phyloP scores from a whole-genome alignment of 164 flowering plant genomes.

The Vitis amurensis region DNA sequence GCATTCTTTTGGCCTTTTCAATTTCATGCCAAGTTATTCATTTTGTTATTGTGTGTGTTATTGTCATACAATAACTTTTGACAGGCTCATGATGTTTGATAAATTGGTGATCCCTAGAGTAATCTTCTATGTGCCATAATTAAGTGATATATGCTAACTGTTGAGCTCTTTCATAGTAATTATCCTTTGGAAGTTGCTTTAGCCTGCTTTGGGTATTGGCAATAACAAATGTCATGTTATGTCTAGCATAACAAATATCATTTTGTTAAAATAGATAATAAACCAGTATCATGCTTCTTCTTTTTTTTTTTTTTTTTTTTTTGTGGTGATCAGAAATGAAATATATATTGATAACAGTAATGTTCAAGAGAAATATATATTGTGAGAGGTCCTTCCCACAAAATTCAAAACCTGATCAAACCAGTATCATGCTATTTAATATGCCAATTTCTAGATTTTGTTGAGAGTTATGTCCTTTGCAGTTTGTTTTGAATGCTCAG shows the following conservation, averaged over 20 bases:
- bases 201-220: neutral
- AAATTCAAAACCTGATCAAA: too few relatives aligned
- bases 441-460: too few relatives aligned
- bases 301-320: neutral
- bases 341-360: too few relatives aligned
- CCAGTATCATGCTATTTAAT: too few relatives aligned
- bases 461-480: too few relatives aligned
- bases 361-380: too few relatives aligned
- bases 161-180: constrained; percentile 78
- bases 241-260: too few relatives aligned
- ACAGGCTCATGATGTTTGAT: constrained; percentile 65
- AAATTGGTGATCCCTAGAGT: constrained; percentile 92
- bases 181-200: neutral
- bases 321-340: neutral
- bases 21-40: neutral
- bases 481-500: too few relatives aligned
- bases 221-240: neutral
- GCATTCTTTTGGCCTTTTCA: too few relatives aligned
- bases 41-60: neutral
- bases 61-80: constrained; percentile 11
- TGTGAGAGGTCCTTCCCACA: too few relatives aligned
- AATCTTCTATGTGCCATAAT: constrained; percentile 84
- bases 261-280: too few relatives aligned
- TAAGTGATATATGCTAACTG: constrained; percentile 61
- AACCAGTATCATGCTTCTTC: too few relatives aligned